phyloP scores from a whole-genome alignment of 495 filamentous ascomycete genomes.

The Neurospora tetraspora region DNA sequence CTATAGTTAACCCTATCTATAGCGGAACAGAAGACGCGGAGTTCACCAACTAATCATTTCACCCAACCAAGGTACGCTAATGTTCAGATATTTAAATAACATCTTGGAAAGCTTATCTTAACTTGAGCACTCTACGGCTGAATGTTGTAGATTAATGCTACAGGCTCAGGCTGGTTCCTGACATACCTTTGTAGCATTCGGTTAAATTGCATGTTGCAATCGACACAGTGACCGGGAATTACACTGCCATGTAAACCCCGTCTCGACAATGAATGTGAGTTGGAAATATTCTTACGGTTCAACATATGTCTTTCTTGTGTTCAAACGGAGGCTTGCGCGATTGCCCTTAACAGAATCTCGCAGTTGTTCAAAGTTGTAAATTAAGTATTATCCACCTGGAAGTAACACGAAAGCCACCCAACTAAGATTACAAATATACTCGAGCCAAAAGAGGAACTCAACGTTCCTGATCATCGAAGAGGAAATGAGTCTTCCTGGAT shows the following conservation, averaged over 20 bases:
- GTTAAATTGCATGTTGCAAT: neutral
- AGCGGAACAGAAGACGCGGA: neutral
- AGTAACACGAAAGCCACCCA: neutral
- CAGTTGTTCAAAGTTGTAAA: neutral
- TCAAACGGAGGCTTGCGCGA: neutral
- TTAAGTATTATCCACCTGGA: neutral
- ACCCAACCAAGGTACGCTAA: neutral
- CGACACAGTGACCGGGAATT: neutral
- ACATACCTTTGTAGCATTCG: neutral
- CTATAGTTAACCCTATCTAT: neutral
- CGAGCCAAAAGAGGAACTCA: neutral
- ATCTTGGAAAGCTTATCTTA: neutral
- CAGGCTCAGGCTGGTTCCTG: neutral
- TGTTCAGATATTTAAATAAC: neutral
- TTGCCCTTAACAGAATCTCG: neutral
- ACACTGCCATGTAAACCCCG: neutral
- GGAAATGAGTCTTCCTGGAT: neutral
- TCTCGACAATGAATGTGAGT: neutral
- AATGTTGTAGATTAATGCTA: neutral
- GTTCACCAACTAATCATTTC: neutral
- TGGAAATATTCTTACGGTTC: neutral
- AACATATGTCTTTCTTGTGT: neutral
- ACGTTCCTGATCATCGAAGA: neutral
- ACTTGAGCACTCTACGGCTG: neutral
- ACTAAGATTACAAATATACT: neutral